Conservation (phyloP, 495 filamentous ascomycete genomes). For the Hypoxylon perforatum region DNA sequence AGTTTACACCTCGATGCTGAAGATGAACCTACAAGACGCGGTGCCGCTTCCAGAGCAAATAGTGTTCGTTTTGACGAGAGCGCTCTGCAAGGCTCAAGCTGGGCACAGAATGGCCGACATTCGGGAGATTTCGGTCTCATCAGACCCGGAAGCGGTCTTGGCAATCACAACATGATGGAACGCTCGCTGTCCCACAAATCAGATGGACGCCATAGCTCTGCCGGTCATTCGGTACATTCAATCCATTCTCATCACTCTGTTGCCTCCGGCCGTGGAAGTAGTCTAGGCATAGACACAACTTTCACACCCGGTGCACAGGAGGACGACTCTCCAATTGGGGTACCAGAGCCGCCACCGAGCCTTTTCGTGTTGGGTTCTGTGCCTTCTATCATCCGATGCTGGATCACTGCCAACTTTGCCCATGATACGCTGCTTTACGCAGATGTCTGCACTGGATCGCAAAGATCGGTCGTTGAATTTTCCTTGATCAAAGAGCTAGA, state of each 20-base stretch:
- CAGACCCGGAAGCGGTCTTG: slow-evolving; percentile 82
- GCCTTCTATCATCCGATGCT: slow-evolving; percentile 94
- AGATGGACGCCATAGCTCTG: slow-evolving; percentile 93
- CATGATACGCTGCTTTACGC: slow-evolving; percentile 90
- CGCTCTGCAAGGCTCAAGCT: slow-evolving; percentile 85
- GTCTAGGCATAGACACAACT: slow-evolving; percentile 79
- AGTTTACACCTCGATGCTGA: slow-evolving; percentile 85
- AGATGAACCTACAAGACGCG: slow-evolving; percentile 86
- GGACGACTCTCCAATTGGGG: slow-evolving; percentile 71
- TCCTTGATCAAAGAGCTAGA: slow-evolving; percentile 78
- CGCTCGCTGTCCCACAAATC: slow-evolving; percentile 93
- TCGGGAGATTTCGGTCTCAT: slow-evolving; percentile 82
- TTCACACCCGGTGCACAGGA: slow-evolving; percentile 71
- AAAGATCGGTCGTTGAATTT: slow-evolving; percentile 79
- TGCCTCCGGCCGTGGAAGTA: slow-evolving; percentile 82
- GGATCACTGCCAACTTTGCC: slow-evolving; percentile 87
- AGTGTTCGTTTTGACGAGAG: slow-evolving; percentile 99
- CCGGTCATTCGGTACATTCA: slow-evolving; percentile 81
- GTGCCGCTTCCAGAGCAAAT: slow-evolving; percentile 88
- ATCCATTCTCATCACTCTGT: slow-evolving; percentile 62
- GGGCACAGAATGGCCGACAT: slow-evolving; percentile 81
- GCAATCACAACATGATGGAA: slow-evolving; percentile 86
- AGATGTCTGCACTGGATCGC: slow-evolving; percentile 90
- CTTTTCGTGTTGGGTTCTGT: slow-evolving; percentile 85
- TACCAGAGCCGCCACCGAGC: slow-evolving; percentile 80